phyloP scores from a whole-genome alignment of 2,329 filamentous ascomycete genomes.

The Gnomoniopsis smithogilvyi region DNA sequence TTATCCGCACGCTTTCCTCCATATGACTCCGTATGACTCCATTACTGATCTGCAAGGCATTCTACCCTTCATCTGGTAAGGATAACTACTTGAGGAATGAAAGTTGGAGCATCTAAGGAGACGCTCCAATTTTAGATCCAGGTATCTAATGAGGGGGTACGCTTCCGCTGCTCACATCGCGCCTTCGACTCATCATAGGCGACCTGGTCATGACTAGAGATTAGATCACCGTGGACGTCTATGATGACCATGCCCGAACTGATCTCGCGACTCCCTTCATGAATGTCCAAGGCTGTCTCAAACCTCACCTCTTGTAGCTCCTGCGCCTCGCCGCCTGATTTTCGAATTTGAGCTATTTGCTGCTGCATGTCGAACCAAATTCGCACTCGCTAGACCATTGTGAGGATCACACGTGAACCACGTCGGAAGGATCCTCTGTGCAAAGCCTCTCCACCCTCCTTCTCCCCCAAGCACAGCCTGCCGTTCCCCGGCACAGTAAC shows the following conservation, averaged over 20 bases:
- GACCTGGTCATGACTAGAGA: background rate
- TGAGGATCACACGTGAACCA: constrained; percentile 24
- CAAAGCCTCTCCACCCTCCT: constrained; percentile 42
- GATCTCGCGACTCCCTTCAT: background rate
- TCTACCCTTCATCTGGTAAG: background rate
- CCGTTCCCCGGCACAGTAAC: constrained; percentile 34
- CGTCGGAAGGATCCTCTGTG: constrained; percentile 35
- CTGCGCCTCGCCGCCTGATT: constrained; percentile 8
- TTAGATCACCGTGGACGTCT: background rate
- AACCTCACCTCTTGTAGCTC: constrained; percentile 18
- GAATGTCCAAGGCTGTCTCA: constrained; percentile 18
- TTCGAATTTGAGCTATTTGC: background rate
- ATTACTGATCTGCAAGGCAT: too few species aligned
- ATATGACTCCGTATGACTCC: too few species aligned
- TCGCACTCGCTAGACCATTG: constrained; percentile 6
- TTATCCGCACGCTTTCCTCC: too few species aligned
- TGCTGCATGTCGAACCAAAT: background rate
- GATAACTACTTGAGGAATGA: background rate
- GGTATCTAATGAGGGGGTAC: too few species aligned
- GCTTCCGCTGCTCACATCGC: background rate
- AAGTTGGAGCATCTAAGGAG: background rate
- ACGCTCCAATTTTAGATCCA: too few species aligned
- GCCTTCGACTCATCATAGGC: background rate
- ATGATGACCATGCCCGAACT: background rate
- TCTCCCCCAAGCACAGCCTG: constrained; percentile 38